Evolutionary conservation across 805 yeast genomes (phyloP).

Genomic region (Starmerella roubikii): DNA sequence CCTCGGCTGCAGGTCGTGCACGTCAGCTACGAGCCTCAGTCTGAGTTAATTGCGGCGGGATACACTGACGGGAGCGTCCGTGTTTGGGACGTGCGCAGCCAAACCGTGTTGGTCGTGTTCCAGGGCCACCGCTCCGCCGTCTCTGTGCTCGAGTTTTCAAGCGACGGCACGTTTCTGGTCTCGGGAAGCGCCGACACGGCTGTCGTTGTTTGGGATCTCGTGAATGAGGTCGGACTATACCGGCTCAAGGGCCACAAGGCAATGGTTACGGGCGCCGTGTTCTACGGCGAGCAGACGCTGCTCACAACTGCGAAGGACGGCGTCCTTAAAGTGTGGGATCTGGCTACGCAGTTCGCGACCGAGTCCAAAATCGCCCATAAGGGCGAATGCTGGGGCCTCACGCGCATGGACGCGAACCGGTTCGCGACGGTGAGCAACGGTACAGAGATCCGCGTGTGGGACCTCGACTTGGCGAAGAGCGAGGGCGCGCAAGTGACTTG

Average conservation of each 20-base stretch:
- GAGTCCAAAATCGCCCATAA: constrained; percentile 91
- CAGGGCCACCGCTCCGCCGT: constrained; percentile 83
- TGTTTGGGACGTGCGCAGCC: constrained; percentile 80
- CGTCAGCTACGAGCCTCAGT: constrained; percentile 42
- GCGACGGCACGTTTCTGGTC: constrained; percentile 67
- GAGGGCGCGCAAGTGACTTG: constrained; percentile 44
- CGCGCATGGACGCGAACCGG: constrained; percentile 29
- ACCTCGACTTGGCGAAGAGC: constrained; percentile 39
- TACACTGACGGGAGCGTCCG: constrained; percentile 79
- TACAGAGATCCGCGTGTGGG: constrained; percentile 76
- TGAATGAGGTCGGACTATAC: constrained; percentile 78
- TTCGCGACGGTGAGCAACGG: constrained; percentile 66
- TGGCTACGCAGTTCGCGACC: constrained; percentile 73
- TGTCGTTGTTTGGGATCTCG: constrained; percentile 87
- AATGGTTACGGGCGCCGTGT: constrained; percentile 63
- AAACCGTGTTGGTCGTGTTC: constrained; percentile 63
- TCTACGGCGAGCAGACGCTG: constrained; percentile 49
- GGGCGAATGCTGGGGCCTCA: constrained; percentile 76
- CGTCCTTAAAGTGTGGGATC: constrained; percentile 82
- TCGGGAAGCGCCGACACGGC: constrained; percentile 81
- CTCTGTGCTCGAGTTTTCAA: constrained; percentile 56
- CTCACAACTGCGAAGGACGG: constrained; percentile 81
- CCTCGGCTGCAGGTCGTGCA: constrained; percentile 59
- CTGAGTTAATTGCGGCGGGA: constrained; percentile 75
- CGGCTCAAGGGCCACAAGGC: constrained; percentile 82